Evolutionary conservation across 2,329 filamentous ascomycete species (phyloP), one percentile per base, ranked within the genome.

Genomic region (Arthrobotrys sinensis): DNA sequence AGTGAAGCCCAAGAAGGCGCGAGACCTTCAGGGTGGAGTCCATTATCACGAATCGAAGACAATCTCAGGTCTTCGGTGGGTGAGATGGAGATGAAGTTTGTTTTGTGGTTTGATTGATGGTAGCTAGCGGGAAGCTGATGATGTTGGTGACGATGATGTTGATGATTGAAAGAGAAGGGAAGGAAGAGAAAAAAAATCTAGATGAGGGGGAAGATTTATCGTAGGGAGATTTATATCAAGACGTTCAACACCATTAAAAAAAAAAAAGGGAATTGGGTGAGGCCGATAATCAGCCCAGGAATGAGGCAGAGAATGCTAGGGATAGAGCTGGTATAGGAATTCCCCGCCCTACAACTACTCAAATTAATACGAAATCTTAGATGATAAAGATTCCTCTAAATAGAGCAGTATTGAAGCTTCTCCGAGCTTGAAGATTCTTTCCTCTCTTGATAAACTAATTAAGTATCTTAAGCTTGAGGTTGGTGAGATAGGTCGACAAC

Each of bases 1-100:
- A 48, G 14, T 65, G 48, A n/a, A 69, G 4, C 60, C 73, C 66
- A 24, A 77, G 45, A 77, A 77, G 66, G 73, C 73, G 40, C 43
- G 62, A 52, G n/a, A 67, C 50, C 40, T 55, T 70, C 24, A 19
- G 5, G n/a, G 66, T 32, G 12, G 19, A 53, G 34, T 71, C 66
- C 73, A 77, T 77, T 32, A 63, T 19, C 60, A 24, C 28, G 21
- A 52, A 52, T 63, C 32, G 32, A 50, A 8, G 43, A 43, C 14
- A 32, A 38, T 28, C 2, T n/a, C 11, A 21, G 53, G 24, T 28
- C 24, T 28, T 60, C 55, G 66, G 34, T 40, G 24, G 46, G 40
- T 40, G 36, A 16, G 36, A 64, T 57, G 36, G 38, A 68, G 6
- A 36, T 43, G 19, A 12, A 34, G 38, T 21, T 45, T 10, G 32